These are phyloP conservation scores for Crithidia mellificae DNA, from an alignment of 208 protist genomes.

Conservation along the genomic window DNA sequence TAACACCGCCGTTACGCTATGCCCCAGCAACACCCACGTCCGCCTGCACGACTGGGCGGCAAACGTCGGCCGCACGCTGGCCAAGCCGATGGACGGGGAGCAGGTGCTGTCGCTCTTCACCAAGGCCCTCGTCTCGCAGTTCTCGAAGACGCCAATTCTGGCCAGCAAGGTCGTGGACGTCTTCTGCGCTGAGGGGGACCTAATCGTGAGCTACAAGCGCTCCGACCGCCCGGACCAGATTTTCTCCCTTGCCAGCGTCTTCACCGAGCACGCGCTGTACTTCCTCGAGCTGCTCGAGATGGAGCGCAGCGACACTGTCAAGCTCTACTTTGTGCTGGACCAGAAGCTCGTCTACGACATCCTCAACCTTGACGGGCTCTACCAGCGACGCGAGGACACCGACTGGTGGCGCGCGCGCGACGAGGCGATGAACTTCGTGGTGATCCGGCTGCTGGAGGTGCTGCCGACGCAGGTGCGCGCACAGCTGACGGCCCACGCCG, in stretches of 20 bases:
- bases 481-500: slow-evolving; percentile 58
- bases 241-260: slow-evolving; percentile 70
- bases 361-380: slow-evolving; percentile 61
- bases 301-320: slow-evolving; percentile 63
- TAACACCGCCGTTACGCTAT: slow-evolving; percentile 54
- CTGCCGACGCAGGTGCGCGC: slow-evolving; percentile 63
- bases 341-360: slow-evolving; percentile 64
- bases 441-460: slow-evolving; percentile 56
- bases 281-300: slow-evolving; percentile 75
- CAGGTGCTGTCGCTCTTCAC: slow-evolving; percentile 68
- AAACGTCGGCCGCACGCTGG: slow-evolving; percentile 40
- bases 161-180: slow-evolving; percentile 65
- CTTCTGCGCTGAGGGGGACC: slow-evolving; percentile 77
- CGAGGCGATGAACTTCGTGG: slow-evolving; percentile 62
- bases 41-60: slow-evolving; percentile 60
- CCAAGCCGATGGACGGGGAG: slow-evolving; percentile 34
- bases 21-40: slow-evolving; percentile 47
- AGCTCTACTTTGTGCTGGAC: slow-evolving; percentile 75
- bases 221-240: slow-evolving; percentile 53
- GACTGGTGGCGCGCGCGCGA: slow-evolving; percentile 66
- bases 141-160: slow-evolving; percentile 70
- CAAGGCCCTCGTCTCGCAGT: slow-evolving; percentile 79
- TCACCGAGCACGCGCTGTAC: slow-evolving; percentile 70
- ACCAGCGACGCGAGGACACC: slow-evolving; percentile 45
- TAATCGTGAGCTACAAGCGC: slow-evolving; percentile 73